These are phyloP conservation scores for Diaporthe australafricana DNA, from an alignment of 2,329 filamentous ascomycete genomes.

Conservation along the genomic window DNA sequence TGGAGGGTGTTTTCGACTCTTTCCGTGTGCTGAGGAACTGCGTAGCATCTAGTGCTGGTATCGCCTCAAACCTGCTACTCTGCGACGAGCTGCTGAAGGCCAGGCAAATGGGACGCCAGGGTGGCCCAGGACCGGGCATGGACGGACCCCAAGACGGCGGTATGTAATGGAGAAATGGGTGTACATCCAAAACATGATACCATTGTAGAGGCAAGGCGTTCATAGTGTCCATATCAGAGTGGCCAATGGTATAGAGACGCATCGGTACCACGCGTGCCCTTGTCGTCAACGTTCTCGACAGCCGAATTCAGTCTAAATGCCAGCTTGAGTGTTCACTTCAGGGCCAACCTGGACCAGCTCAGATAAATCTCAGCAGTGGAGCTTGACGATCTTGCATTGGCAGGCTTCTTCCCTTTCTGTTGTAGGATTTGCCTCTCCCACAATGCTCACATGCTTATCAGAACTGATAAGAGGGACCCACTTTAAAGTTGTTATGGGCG, in stretches of 20 bases:
- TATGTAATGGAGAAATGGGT: slow-evolving; percentile 28
- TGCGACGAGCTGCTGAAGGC: slow-evolving; percentile 99
- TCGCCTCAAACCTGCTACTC: slow-evolving; percentile 92
- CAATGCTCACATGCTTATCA: slow-evolving; percentile 31
- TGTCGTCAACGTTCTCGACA: not conserved
- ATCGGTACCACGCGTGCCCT: not conserved
- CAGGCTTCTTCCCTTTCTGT: not conserved
- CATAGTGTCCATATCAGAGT: slow-evolving; percentile 32
- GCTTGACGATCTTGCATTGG: not conserved
- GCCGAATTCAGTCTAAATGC: too few species aligned
- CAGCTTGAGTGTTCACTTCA: not conserved
- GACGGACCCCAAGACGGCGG: slow-evolving; percentile 64
- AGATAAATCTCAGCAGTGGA: not conserved
- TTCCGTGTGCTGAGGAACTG: slow-evolving; percentile 95
- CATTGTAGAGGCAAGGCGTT: slow-evolving; percentile 51
- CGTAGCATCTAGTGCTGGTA: slow-evolving; percentile 92
- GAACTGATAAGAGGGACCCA: slow-evolving; percentile 31
- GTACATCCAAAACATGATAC: slow-evolving; percentile 40
- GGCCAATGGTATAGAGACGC: slow-evolving; percentile 24
- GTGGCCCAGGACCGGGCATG: slow-evolving; percentile 73
- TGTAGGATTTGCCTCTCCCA: not conserved
- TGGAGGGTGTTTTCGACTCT: slow-evolving; percentile 94
- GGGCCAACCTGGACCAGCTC: not conserved
- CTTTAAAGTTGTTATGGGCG: slow-evolving; percentile 35
- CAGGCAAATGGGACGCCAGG: slow-evolving; percentile 85